Conservation (phyloP, 2,329 filamentous ascomycete species). For the Seiridium unicorne region DNA sequence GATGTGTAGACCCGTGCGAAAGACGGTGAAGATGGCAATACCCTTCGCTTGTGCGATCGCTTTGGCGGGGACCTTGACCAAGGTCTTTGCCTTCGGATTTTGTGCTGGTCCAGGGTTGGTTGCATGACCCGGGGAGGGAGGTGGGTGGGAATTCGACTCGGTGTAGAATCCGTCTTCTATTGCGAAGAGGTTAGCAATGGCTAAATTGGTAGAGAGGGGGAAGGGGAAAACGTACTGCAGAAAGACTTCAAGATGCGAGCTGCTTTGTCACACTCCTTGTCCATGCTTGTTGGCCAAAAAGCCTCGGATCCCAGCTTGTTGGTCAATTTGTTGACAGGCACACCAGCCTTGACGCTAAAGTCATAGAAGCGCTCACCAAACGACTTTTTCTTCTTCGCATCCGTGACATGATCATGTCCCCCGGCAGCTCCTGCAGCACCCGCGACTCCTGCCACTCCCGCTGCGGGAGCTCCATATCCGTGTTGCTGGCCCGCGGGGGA, state of each 20-base stretch:
- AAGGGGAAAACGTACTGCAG: slow-evolving; percentile 60
- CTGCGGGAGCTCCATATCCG: background rate
- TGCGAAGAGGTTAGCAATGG: slow-evolving; percentile 16
- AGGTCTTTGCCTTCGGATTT: slow-evolving; percentile 41
- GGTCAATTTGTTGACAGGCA: slow-evolving; percentile 76
- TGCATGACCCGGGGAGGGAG: slow-evolving; percentile 19
- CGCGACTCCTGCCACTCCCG: background rate
- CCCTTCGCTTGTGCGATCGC: slow-evolving; percentile 66
- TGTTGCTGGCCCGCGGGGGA: background rate
- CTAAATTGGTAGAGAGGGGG: too few relatives aligned
- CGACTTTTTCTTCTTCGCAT: slow-evolving; percentile 14
- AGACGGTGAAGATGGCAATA: slow-evolving; percentile 70
- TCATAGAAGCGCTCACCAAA: slow-evolving; percentile 23
- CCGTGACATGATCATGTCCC: slow-evolving; percentile 17
- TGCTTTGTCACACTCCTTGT: slow-evolving; percentile 89
- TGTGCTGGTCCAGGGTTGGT: slow-evolving; percentile 19
- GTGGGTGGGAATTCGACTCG: slow-evolving; percentile 25
- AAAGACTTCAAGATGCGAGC: slow-evolving; percentile 81
- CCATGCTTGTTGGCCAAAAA: slow-evolving; percentile 82
- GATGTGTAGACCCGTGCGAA: slow-evolving; percentile 64
- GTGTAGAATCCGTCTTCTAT: slow-evolving; percentile 53
- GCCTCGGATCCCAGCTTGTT: slow-evolving; percentile 82
- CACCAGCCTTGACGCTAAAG: slow-evolving; percentile 51
- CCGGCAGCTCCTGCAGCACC: slow-evolving; percentile 7
- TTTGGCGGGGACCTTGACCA: slow-evolving; percentile 54